Evolutionary conservation across 2,329 filamentous ascomycete species (phyloP), one percentile per base, ranked within the genome.

Genomic region (Amauroascus verrucosus): DNA sequence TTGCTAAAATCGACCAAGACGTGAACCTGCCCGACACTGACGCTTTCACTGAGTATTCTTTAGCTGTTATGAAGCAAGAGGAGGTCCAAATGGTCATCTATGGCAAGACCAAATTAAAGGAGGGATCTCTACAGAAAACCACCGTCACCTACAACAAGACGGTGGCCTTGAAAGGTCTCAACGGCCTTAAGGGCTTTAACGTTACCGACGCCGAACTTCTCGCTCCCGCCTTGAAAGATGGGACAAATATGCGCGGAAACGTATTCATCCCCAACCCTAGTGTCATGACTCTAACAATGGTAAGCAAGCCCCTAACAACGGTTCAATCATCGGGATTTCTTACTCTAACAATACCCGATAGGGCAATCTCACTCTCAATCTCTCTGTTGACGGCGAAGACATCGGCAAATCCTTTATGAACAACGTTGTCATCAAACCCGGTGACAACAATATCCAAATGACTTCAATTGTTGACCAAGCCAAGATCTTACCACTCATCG

Each of bases 221-320:
- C 53, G 62, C 67, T 64, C 30, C 54, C 63, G 1, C 54, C 65
- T 3, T 35, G 20, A 16, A 20, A 1, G 73, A 77, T 57, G 74
- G 73, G 44, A 71, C 72, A 54, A 83, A 82, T 64, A 71, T 81
- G 60, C 63, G 73, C 20, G 81, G 77, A 59, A 72, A 54, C 33
- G 75, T 79, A 45, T 70, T 64, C 56, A 79, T 84, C 48, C 79
- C 79, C 55, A 84, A 83, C 62, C 79, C 80, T 0, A 78, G 78
- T 1, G 71, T 79, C 52, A 69, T 81, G 66, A 79, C 75, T 3
- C 66, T 82, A 53, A 66, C 70, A 41, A 70, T 83, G 71, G 70
- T 72, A 65, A 45, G 57, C 30, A 14, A 32, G 6, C 20, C 11
- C 9, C 26, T 14, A n/a, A n/a, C n/a, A n/a, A n/a, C n/a, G n/a